Percentiles rank a stretch among this genome's conserved stretches.
Evolutionary conservation across 805 yeast species (phyloP).

Genomic region (Candida chauliodis): DNA sequence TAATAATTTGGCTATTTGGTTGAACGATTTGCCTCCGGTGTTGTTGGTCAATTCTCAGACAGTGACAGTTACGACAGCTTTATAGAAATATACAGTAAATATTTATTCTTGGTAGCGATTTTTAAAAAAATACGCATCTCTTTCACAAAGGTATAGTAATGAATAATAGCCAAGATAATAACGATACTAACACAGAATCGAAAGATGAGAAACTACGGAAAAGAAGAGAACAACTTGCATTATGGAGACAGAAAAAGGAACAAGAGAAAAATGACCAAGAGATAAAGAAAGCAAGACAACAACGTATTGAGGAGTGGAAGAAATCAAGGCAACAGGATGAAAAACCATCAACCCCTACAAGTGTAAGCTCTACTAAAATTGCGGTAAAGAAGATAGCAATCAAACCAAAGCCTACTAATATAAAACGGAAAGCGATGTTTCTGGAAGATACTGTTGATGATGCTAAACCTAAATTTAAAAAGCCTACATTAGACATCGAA

Average conservation of each 20-base stretch:
- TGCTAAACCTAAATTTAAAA: constrained; percentile 17
- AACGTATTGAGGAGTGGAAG: constrained; percentile 52
- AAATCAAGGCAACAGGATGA: constrained; percentile 21
- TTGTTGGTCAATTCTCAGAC: constrained; percentile 85
- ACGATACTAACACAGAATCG: constrained; percentile 12
- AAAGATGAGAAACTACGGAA: constrained; percentile 32
- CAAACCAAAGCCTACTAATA: constrained; percentile 6
- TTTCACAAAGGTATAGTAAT: constrained; percentile 3
- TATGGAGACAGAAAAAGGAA: constrained; percentile 58
- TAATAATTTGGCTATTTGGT: constrained; percentile 74
- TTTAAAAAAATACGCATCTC: constrained; percentile 2
- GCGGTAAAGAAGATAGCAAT: constrained; percentile 8
- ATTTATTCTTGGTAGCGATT: background rate
- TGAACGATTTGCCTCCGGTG: constrained; percentile 77
- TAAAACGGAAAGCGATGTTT: constrained; percentile 15
- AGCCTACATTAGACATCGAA: constrained; percentile 12
- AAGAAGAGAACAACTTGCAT: constrained; percentile 52
- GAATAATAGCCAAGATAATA: background rate
- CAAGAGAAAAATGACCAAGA: constrained; percentile 20
- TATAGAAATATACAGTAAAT: constrained; percentile 35
- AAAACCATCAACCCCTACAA: background rate
- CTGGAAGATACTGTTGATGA: constrained; percentile 27
- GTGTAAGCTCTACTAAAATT: constrained; percentile 1
- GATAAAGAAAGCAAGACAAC: constrained; percentile 26
- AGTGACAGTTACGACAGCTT: constrained; percentile 92